Conservation (phyloP, 176 grass and related monocot species). For the Secale cereale region DNA sequence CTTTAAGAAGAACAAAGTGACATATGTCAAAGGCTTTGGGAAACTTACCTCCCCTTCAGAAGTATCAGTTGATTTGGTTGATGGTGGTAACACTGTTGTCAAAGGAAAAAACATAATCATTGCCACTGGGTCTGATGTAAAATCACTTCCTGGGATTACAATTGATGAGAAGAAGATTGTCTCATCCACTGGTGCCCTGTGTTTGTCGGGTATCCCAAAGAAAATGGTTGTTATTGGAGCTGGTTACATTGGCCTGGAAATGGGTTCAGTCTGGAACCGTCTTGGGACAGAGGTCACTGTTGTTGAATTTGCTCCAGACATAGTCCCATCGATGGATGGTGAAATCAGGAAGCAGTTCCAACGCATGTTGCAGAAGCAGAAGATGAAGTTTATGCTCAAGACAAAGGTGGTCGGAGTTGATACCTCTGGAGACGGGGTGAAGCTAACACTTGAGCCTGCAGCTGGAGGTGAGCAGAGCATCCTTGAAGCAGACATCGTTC, state of each 20-base stretch:
- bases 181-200: slow-evolving; percentile 91
- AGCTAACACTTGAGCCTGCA: slow-evolving; percentile 77
- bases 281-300: slow-evolving; percentile 94
- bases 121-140: slow-evolving; percentile 95
- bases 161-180: slow-evolving; percentile 99
- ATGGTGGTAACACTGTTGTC: slow-evolving; percentile 74
- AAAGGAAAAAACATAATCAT: slow-evolving; percentile 92
- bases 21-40: slow-evolving; percentile 87
- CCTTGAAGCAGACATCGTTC: slow-evolving; percentile 90
- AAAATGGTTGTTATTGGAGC: slow-evolving; percentile 95
- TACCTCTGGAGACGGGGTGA: slow-evolving; percentile 77
- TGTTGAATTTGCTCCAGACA: slow-evolving; percentile 92
- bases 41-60: slow-evolving; percentile 84
- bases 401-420: slow-evolving; percentile 91
- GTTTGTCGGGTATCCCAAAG: slow-evolving; percentile 76
- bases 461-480: slow-evolving; percentile 81
- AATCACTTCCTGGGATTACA: slow-evolving; percentile 83
- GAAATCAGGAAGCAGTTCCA: slow-evolving; percentile 96
- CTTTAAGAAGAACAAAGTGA: slow-evolving; percentile 98
- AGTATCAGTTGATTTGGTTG: slow-evolving; percentile 83
- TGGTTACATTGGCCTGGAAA: slow-evolving; percentile 97
- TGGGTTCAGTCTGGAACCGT: slow-evolving; percentile 97
- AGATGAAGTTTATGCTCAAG: slow-evolving; percentile 99
- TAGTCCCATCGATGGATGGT: slow-evolving; percentile 95
- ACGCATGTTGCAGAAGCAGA: slow-evolving; percentile 97